Percentiles rank a stretch among this genome's conserved stretches.
phyloP scores from a whole-genome alignment of 352 stramenopile species.

The Globisporangium mamillatum region DNA sequence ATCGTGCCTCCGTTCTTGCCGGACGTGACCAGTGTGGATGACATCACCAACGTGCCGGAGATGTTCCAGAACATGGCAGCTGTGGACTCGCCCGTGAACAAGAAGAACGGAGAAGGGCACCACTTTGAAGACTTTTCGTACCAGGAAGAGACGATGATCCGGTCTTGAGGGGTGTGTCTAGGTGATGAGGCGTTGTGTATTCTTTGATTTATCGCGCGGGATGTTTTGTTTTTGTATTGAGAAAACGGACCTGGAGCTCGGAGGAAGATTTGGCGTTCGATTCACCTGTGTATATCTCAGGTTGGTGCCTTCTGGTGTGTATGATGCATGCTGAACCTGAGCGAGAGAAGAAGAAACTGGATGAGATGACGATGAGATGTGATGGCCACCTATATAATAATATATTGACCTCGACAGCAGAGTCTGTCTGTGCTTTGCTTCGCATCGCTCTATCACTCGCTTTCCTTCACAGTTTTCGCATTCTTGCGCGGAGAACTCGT shows the following conservation, averaged over 20 bases:
- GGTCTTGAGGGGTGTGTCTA: conserved; percentile 5
- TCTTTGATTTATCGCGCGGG: conserved; percentile 12
- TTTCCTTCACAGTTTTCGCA: not conserved
- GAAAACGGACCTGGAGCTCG: not conserved
- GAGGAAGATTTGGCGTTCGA: not conserved
- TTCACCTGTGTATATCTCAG: not conserved
- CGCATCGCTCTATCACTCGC: not conserved
- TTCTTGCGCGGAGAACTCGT: conserved; percentile 4
- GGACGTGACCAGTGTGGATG: conserved; percentile 71
- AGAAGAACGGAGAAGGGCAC: conserved; percentile 78
- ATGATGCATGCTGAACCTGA: not conserved
- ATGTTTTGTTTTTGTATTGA: conserved; percentile 11
- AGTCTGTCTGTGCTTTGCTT: not conserved
- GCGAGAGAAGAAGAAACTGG: not conserved
- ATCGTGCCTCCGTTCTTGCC: conserved; percentile 80
- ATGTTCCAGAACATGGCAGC: conserved; percentile 91
- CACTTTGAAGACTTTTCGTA: conserved; percentile 91
- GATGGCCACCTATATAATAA: conserved; percentile 8
- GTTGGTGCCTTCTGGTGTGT: not conserved
- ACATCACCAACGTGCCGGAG: conserved; percentile 87
- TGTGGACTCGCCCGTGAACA: conserved; percentile 85
- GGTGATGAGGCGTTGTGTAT: conserved; percentile 4
- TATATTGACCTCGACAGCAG: conserved; percentile 2
- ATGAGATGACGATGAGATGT: not conserved
- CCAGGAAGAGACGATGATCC: conserved; percentile 66